Conservation (phyloP, 73 alveolate species). For the Paramecium caudatum region DNA sequence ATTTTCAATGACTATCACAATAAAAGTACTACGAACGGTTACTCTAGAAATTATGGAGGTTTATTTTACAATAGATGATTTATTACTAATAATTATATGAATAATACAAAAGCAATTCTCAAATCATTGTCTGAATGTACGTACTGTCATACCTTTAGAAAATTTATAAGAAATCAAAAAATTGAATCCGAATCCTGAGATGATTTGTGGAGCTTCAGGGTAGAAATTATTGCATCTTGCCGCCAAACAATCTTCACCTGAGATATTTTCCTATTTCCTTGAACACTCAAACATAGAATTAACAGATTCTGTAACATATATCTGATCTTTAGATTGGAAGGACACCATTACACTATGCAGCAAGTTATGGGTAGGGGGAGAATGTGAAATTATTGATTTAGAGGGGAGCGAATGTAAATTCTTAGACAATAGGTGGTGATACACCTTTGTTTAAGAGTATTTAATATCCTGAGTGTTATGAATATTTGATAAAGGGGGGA, state of each 20-base stretch:
- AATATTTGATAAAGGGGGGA: background rate
- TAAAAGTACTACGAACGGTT: constrained; percentile 39
- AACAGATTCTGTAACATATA: background rate
- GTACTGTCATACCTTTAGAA: background rate
- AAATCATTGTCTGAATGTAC: background rate
- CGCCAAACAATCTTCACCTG: background rate
- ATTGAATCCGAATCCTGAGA: background rate
- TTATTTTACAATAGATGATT: constrained; percentile 45
- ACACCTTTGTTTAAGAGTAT: background rate
- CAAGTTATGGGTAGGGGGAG: background rate
- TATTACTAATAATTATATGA: background rate
- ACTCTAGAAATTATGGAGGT: constrained; percentile 53
- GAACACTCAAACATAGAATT: constrained; percentile 13
- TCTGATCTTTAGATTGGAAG: background rate
- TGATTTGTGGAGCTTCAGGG: background rate
- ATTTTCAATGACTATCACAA: constrained; percentile 55
- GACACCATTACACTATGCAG: constrained; percentile 3
- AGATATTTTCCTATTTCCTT: background rate
- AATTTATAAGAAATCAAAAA: background rate
- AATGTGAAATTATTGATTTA: background rate
- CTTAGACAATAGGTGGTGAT: constrained; percentile 19
- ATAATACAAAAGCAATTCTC: constrained; percentile 1
- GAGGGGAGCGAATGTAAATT: background rate
- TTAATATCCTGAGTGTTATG: background rate
- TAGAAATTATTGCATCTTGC: background rate